Base-by-base conservation (phyloP, 1,139 yeast species). In the Candida glucosophila region DNA sequence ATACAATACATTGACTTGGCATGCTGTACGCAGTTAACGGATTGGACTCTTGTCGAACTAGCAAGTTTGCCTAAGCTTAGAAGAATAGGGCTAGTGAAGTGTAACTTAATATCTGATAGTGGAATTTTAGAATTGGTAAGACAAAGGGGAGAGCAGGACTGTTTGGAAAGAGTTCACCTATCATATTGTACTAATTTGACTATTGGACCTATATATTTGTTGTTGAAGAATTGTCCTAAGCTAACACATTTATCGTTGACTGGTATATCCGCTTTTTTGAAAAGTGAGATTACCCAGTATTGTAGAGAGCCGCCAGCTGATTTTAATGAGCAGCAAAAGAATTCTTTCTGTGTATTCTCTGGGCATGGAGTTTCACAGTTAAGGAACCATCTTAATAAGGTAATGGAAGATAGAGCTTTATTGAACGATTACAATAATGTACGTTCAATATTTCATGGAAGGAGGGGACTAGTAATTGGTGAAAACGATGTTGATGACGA, bases 291-390 rank as follows among this genome's bases (percentile, higher is more conserved):
- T 27, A 80, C 92, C 1, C 77, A 73, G 39, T 88, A 75, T 52
- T 88, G 97, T 48, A 77, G 98, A 18, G 82, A 79, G n/a, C 93
- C 97, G 2, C 98, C 98, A 3, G 74, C 83, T 9, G 97, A 88
- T 43, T 88, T 90, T 47, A 86, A 81, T 31, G 86, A 78, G 32
- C 81, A 79, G 41, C 98, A 90, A 52, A 78, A 78, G 39, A 71
- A 79, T 12, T 70, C 83, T 27, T 90, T 90, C 44, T 90, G 98
- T 55, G 98, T 90, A 6, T 90, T 86, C 45, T 79, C 93, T 19
- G 97, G 97, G 1, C 75, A 71, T 36, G 97, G 97, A 4, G 96
- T 90, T 11, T 70, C 61, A 28, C 72, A 70, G 33, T 62, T 85
- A 35, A 69, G 94, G 34, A 72, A 70, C 24, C 77, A 77, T 42